A percentile compares a stretch with the other conserved stretches of the same genome.
Evolutionary conservation across 495 filamentous ascomycete genomes (phyloP).

Genomic region (Monascus purpureus): DNA sequence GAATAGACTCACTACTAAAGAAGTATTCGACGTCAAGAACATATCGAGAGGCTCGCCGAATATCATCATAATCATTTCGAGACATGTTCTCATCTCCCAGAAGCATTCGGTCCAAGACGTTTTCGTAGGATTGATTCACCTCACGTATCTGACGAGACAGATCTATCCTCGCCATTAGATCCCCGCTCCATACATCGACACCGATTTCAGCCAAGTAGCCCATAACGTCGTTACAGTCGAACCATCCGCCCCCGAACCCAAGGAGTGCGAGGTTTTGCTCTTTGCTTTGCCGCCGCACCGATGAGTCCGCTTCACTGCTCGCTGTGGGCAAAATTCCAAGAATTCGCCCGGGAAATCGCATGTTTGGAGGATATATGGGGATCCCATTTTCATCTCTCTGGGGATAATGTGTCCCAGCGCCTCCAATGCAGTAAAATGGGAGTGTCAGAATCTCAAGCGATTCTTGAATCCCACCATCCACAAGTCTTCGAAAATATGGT

Average conservation of each 20-base stretch:
- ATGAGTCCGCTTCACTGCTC: not conserved
- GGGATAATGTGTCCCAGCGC: constrained; percentile 46
- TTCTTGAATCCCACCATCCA: constrained; percentile 11
- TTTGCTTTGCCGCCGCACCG: not conserved
- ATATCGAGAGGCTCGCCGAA: constrained; percentile 1
- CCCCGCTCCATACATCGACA: constrained; percentile 9
- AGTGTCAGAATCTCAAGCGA: constrained; percentile 39
- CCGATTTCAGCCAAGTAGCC: constrained; percentile 12
- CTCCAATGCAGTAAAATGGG: constrained; percentile 53
- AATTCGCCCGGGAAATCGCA: not conserved
- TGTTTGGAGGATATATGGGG: constrained; percentile 11
- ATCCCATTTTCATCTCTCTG: constrained; percentile 4
- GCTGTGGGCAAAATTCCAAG: not conserved
- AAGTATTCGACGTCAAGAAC: constrained; percentile 15
- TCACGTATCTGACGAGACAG: not conserved
- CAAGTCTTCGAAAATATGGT: constrained; percentile 21
- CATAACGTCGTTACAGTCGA: constrained; percentile 17
- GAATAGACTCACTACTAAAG: constrained; percentile 12
- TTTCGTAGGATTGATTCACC: no score
- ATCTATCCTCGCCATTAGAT: constrained; percentile 6
- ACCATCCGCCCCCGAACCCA: constrained; percentile 17
- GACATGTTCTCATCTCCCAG: not conserved
- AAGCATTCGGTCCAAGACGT: no score
- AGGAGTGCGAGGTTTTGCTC: constrained; percentile 7
- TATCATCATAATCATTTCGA: not conserved